Conservation (phyloP, 306 rosid species). For the Acacia acuminata region DNA sequence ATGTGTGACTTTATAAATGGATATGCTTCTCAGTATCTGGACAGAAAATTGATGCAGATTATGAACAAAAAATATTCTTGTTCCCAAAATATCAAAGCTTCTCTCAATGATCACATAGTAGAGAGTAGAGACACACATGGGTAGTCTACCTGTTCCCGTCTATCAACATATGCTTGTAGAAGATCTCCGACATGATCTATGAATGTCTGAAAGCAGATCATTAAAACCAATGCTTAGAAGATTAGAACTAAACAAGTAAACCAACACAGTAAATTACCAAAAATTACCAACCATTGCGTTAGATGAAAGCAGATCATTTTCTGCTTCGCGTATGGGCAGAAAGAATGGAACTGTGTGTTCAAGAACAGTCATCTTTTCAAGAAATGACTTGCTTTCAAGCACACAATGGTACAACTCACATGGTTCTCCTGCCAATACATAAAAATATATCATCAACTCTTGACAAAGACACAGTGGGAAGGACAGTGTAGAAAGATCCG, state of each 20-base stretch:
- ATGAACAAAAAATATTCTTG: background rate
- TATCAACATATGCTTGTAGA: constrained; percentile 64
- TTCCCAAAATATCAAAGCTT: constrained; percentile 3
- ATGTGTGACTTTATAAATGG: background rate
- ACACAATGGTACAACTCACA: constrained; percentile 89
- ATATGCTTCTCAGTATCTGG: constrained; percentile 18
- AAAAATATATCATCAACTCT: constrained; percentile 25
- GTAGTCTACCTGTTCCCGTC: constrained; percentile 68
- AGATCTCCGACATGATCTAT: constrained; percentile 94
- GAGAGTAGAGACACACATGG: constrained; percentile 13
- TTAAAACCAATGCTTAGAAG: constrained; percentile 23
- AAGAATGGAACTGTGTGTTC: constrained; percentile 95
- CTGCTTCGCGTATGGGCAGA: constrained; percentile 83
- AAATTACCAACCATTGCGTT: constrained; percentile 85
- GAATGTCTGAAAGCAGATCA: constrained; percentile 74
- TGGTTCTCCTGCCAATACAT: constrained; percentile 68
- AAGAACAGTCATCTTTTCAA: constrained; percentile 90
- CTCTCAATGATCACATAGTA: background rate
- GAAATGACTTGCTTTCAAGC: constrained; percentile 95
- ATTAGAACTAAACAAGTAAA: constrained; percentile 32
- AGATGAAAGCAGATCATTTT: constrained; percentile 86
- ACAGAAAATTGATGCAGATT: constrained; percentile 16
- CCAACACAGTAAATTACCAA: constrained; percentile 48
- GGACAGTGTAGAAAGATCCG: background rate
- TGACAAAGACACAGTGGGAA: constrained; percentile 21